phyloP scores from a whole-genome alignment of 2,329 filamentous ascomycete genomes.

The Fusarium sp. region DNA sequence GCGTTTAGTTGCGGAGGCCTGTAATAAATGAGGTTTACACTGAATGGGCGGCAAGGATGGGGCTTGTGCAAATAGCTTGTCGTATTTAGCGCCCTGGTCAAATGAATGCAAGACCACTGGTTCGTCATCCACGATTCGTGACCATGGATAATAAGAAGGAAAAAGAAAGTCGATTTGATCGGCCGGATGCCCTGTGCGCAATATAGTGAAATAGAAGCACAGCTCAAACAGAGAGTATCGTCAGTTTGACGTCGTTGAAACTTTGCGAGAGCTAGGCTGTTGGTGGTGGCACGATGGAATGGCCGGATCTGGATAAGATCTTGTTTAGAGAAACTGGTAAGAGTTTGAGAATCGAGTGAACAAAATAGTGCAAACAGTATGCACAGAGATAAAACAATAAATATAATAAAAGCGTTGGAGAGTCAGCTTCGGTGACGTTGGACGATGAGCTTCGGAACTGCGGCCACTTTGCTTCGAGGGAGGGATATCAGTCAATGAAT shows the following conservation, averaged over 20 bases:
- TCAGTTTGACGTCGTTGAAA: slow-evolving; percentile 13
- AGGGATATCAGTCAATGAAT: not conserved
- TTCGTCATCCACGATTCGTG: slow-evolving; percentile 15
- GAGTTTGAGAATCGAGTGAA: slow-evolving; percentile 5
- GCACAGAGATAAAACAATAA: not conserved
- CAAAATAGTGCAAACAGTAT: slow-evolving; percentile 4
- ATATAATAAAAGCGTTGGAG: not conserved
- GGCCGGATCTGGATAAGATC: slow-evolving; percentile 22
- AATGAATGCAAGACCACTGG: slow-evolving; percentile 8
- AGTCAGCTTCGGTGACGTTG: not conserved
- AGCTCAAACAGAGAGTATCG: not conserved
- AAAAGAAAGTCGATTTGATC: not conserved
- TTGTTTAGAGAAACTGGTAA: slow-evolving; percentile 1
- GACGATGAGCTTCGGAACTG: slow-evolving; percentile 17
- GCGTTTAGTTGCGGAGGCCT: slow-evolving; percentile 28
- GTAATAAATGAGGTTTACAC: slow-evolving; percentile 26
- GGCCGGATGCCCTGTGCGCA: slow-evolving; percentile 14
- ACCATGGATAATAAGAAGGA: not conserved
- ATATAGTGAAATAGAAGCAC: not conserved
- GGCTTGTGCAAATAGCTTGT: slow-evolving; percentile 4
- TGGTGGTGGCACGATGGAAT: slow-evolving; percentile 10
- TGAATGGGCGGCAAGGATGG: slow-evolving; percentile 4
- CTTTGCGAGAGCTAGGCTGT: slow-evolving; percentile 10
- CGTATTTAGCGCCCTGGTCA: slow-evolving; percentile 27
- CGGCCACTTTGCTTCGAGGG: slow-evolving; percentile 5